Conservation (phyloP, 306 rosid genomes). For the Prunus dulcis region DNA sequence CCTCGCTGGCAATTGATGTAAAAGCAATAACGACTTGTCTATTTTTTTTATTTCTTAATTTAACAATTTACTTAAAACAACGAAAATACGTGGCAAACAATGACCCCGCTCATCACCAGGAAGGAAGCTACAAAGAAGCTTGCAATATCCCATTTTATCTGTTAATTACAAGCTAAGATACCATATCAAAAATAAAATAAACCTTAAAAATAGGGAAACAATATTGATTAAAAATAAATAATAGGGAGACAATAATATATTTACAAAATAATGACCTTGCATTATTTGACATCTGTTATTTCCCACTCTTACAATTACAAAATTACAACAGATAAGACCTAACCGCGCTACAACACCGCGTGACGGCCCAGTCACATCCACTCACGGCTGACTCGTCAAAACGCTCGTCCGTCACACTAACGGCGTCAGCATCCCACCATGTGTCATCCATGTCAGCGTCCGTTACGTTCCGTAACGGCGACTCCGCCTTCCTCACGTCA, state of each 20-base stretch:
- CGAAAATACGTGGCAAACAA: background rate
- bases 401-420: slow-evolving; percentile 28
- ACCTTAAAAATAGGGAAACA: background rate
- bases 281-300: background rate
- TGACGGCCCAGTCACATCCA: slow-evolving; percentile 26
- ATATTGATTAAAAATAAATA: background rate
- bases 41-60: background rate
- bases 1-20: background rate
- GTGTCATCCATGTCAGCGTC: slow-evolving; percentile 29
- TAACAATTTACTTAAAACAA: background rate
- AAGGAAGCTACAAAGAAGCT: background rate
- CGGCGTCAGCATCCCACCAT: slow-evolving; percentile 59
- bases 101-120: background rate
- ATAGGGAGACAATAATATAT: background rate
- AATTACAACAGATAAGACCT: slow-evolving; percentile 17
- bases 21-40: background rate
- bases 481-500: slow-evolving; percentile 48
- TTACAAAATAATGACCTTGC: slow-evolving; percentile 1
- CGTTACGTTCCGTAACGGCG: slow-evolving; percentile 41
- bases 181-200: background rate
- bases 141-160: background rate
- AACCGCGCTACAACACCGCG: slow-evolving; percentile 26
- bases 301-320: too few species aligned
- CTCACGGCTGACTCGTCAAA: slow-evolving; percentile 9
- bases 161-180: background rate